Percentiles rank a stretch among this genome's conserved stretches.
Conservation (phyloP, 2,329 filamentous ascomycete genomes). For the Stemphylium lycopersici region DNA sequence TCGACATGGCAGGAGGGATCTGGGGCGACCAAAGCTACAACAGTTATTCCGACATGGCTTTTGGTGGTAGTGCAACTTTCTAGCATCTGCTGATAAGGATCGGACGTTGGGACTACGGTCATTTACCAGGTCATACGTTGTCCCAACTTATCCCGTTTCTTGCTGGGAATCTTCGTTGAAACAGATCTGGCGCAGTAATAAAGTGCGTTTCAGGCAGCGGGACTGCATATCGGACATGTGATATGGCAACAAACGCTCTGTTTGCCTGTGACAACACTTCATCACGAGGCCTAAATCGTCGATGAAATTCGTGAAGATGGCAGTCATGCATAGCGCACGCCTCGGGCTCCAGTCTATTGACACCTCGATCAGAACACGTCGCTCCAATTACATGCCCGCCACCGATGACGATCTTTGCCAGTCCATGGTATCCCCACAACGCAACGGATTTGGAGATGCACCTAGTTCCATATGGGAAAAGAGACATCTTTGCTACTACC, state of each 20-base stretch:
- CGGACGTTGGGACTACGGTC: neutral
- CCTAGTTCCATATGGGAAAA: neutral
- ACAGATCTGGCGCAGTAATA: neutral
- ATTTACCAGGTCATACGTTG: neutral
- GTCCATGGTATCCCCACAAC: neutral
- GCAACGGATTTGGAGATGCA: neutral
- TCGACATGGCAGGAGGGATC: conserved; percentile 36
- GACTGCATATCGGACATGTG: neutral
- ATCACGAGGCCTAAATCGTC: neutral
- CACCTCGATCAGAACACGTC: neutral
- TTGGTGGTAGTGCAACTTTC: conserved; percentile 15
- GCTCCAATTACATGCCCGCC: neutral
- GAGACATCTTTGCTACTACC: no score
- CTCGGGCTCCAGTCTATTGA: neutral
- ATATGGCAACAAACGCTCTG: neutral
- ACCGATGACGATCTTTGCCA: neutral
- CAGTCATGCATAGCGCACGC: neutral
- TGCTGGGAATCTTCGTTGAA: neutral
- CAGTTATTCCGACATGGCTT: conserved; percentile 31
- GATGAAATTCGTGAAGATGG: neutral
- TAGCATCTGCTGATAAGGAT: neutral
- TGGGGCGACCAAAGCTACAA: conserved; percentile 36
- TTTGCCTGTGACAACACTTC: neutral
- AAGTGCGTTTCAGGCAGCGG: neutral
- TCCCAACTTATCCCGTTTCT: no score